Base-by-base conservation (phyloP, 352 stramenopile genomes). In the Globisporangium parvum region DNA sequence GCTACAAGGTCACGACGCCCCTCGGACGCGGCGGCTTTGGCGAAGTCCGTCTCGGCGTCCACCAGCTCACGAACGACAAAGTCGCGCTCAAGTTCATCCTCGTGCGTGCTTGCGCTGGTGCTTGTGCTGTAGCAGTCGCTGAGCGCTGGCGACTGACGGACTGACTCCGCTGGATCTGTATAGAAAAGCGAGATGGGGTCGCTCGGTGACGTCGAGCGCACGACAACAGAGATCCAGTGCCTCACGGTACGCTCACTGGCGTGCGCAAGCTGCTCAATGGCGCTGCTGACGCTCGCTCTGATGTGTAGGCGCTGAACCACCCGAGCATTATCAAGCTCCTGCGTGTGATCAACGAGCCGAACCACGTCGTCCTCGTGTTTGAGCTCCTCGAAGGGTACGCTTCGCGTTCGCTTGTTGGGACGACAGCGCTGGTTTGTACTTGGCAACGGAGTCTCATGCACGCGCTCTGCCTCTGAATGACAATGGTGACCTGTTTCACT, bases 11-110 rank as follows among this genome's bases (percentile, higher is more conserved):
- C 10, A 87, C 68, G 28, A 87, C 82, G 37, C 55, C 94, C 39
- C 60, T 95, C 6, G 85, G 85, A 10, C 69, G 80, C 45, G 85
- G 85, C 51, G 85, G 85, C 17, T 95, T 95, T 67, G 85, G 85
- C 26, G 84, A 93, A 63, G 77, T 87, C 28, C 62, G 77, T 3
- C 66, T 95, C 5, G 85, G 85, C 0, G 67, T 91, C 28, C 84
- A 96, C 55, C 80, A 92, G 37, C 71, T 93, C 31, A 96, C 82
- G 39, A 89, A 87, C 57, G 82, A 93, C 40, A 83, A 85, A 70
- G 86, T 94, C 35, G 86, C 86, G 28, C 71, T 96, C 53, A 96
- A 96, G 54, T 94, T 94, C 58, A 88, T 93, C 49, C 58, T 90
- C 52, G 77, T 88, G 51, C 63, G 69, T 42, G 3, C 20, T 20